Evolutionary conservation across 2,329 filamentous ascomycete species (phyloP), one percentile per base, ranked within the genome.

Genomic region (Corynespora cassiicola): DNA sequence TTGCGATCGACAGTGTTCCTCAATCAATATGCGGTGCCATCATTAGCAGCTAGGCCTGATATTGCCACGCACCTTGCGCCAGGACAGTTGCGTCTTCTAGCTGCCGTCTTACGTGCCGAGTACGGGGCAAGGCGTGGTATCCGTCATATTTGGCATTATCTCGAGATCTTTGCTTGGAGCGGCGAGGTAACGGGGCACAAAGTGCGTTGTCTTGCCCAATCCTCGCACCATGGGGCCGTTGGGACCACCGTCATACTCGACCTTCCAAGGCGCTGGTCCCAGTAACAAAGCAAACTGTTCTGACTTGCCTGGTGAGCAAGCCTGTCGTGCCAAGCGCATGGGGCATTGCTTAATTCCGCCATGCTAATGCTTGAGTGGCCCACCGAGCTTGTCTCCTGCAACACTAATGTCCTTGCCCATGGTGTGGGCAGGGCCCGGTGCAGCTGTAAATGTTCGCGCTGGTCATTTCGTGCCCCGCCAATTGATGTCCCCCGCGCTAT

Each of bases 311-410:
- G n/a, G n/a, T n/a, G n/a, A n/a, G n/a, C n/a, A 46, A 50, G 53
- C 45, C 45, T 52, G 45, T 42, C 42, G 37, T 30, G 52, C 54
- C 58, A 63, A 62, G 56, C 15, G 33, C 39, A 52, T 50, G 39
- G 42, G 44, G 42, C 26, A 50, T 58, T 38, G 56, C 60, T 63
- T 64, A 44, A 47, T 29, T 21, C 17, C 24, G 32, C 39, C 31
- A 41, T 35, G 30, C 31, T 19, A 39, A 52, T 42, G 51, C 58
- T 56, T 63, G 47, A 59, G 31, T 53, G 54, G 46, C 36, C 37
- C 42, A 39, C 35, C 33, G 27, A 27, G 44, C 42, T 43, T 42
- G 46, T 44, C 31, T 48, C 33, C 42, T 42, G 36, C 45, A 21
- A 46, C 45, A 47, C 46, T n/a, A 42, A 39, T 41, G 24, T 36